A percentile compares a stretch with the other conserved stretches of the same genome.
Evolutionary conservation across 2,329 filamentous ascomycete species (phyloP).

Genomic region (Aspergillus luchuensis): DNA sequence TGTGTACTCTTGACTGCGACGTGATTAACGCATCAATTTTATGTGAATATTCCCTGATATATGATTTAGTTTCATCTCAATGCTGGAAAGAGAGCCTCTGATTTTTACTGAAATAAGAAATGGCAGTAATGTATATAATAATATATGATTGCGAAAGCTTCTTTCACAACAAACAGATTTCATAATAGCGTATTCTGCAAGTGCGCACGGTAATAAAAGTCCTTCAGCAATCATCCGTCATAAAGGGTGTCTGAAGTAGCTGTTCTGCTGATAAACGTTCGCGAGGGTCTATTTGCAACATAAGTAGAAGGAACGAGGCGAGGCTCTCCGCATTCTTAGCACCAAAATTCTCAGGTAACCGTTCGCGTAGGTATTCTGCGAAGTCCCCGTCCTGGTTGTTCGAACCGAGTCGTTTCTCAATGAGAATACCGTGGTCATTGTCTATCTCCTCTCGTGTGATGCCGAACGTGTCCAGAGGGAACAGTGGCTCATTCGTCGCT

Average conservation of each 20-base stretch:
- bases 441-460: constrained; percentile 19
- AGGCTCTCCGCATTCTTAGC: constrained; percentile 17
- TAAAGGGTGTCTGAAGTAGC: constrained; percentile 17
- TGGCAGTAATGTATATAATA: no score
- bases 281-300: constrained; percentile 19
- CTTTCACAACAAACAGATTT: no score
- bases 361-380: constrained; percentile 16
- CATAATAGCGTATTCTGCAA: no score
- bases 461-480: constrained; percentile 22
- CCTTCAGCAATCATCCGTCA: not conserved
- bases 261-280: not conserved
- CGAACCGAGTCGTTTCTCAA: constrained; percentile 4
- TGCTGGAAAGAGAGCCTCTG: no score
- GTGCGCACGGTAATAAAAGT: no score
- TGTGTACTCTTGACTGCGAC: no score
- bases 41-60: no score
- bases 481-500: constrained; percentile 24
- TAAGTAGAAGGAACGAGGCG: constrained; percentile 17
- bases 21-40: no score
- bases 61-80: no score
- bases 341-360: constrained; percentile 19
- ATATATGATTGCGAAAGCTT: no score
- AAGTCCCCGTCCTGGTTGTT: constrained; percentile 10
- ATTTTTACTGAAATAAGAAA: no score
- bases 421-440: constrained; percentile 13